Base-by-base conservation (phyloP, 768 basidiomycete genomes). In the Mycena crocata region DNA sequence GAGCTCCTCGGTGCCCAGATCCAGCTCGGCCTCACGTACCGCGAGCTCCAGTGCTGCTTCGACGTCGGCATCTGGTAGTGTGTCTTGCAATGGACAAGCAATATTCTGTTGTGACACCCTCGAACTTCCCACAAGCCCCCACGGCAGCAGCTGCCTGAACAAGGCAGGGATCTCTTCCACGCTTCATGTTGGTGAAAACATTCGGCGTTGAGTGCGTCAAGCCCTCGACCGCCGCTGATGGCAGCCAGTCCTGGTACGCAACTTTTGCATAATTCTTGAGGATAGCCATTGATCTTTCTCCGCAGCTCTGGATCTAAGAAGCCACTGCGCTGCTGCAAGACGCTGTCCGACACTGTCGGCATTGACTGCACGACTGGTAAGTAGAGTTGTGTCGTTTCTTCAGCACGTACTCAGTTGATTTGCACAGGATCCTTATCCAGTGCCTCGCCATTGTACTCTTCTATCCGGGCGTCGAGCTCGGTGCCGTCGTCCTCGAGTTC, bases 301-400 rank as follows among this genome's bases (percentile, higher is more conserved):
- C 39, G n/a, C 34, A 62, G 60, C 51, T 44, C 60, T n/a, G 60
- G 49, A 23, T 32, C 21, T 26, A 62, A 62, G 40, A 40, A 30
- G 15, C 60, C 50, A 1, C 37, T 62, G 19, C 31, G 34, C n/a
- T 62, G 60, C 50, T 62, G 60, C 60, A 62, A 62, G 50, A 62
- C 60, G 3, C 30, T 62, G 15, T 62, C 52, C 30, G 26, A 40
- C 28, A 24, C 37, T 9, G 26, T 62, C 37, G 60, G 60, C 12
- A 62, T 62, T 32, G 60, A 62, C 45, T 62, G 60, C 39, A n/a
- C 60, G 2, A 37, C 13, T 32, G 60, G 50, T 45, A 40, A 42
- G n/a, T n/a, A n/a, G n/a, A n/a, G n/a, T n/a, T n/a, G n/a, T n/a
- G n/a, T n/a, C n/a, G 24, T 37, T 54, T 32, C 31, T 32, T 23